Conservation (phyloP, 2,329 filamentous ascomycete genomes). For the Stachybotrys elegans region DNA sequence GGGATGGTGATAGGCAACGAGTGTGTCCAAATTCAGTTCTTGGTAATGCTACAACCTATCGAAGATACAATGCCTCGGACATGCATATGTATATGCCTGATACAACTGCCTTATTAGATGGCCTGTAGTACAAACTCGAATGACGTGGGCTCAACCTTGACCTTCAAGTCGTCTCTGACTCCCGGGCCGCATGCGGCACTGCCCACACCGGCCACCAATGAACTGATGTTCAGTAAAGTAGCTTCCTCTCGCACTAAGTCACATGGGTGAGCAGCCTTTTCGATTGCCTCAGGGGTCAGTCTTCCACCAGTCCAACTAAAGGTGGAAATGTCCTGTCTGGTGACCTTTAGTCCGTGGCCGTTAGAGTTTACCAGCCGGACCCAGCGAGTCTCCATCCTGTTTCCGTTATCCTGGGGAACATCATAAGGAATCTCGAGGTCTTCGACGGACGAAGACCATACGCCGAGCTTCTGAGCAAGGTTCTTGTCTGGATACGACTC, state of each 20-base stretch:
- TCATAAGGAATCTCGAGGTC: slow-evolving; percentile 44
- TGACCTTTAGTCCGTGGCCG: neutral
- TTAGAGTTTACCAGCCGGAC: slow-evolving; percentile 17
- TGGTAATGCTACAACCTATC: too few species aligned
- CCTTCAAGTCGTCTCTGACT: slow-evolving; percentile 32
- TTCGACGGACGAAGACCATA: slow-evolving; percentile 27
- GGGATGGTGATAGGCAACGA: too few species aligned
- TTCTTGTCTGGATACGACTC: slow-evolving; percentile 49
- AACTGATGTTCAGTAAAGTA: slow-evolving; percentile 30
- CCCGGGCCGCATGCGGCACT: slow-evolving; percentile 38
- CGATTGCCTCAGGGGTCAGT: slow-evolving; percentile 38
- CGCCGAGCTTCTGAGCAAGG: slow-evolving; percentile 35
- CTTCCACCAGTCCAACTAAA: slow-evolving; percentile 5
- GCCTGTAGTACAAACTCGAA: slow-evolving; percentile 1
- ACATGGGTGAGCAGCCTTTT: slow-evolving; percentile 54
- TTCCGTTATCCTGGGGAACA: slow-evolving; percentile 49
- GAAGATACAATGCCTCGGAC: too few species aligned
- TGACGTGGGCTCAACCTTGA: slow-evolving; percentile 13
- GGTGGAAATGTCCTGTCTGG: slow-evolving; percentile 2
- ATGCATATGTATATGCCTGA: too few species aligned
- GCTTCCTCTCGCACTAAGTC: slow-evolving; percentile 47
- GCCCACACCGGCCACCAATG: slow-evolving; percentile 36
- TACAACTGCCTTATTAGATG: neutral
- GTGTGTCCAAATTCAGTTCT: too few species aligned
- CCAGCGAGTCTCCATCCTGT: slow-evolving; percentile 44